A percentile compares a stretch with the other conserved stretches of the same genome.
phyloP scores from a whole-genome alignment of 2,329 filamentous ascomycete genomes.

The Emericellopsis atlantica region DNA sequence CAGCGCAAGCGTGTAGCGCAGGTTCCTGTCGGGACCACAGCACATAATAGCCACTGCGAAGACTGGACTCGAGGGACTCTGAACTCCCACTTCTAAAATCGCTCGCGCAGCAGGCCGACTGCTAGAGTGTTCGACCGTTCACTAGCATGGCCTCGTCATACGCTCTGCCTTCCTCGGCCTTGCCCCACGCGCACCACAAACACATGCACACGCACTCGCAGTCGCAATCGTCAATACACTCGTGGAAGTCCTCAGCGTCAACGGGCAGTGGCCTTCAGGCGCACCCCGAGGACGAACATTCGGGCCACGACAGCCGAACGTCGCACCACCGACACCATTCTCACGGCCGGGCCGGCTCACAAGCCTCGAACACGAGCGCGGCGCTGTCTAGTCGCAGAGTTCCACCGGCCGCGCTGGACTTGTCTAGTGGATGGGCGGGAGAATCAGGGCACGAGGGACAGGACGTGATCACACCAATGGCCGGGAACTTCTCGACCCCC shows the following conservation, averaged over 20 bases:
- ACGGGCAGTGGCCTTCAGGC: conserved; percentile 14
- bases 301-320: conserved; percentile 15
- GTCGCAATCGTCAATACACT: conserved; percentile 25
- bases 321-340: conserved; percentile 13
- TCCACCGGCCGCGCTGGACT: conserved; percentile 17
- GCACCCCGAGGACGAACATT: conserved; percentile 16
- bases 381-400: conserved; percentile 15
- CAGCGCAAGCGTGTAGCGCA: too few relatives aligned
- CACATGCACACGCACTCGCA: conserved; percentile 24
- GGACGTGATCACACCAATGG: conserved; percentile 21
- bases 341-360: conserved; percentile 16
- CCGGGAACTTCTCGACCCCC: conserved; percentile 12
- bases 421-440: conserved; percentile 25
- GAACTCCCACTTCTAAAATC: too few relatives aligned
- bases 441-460: conserved; percentile 26
- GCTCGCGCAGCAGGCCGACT: too few relatives aligned
- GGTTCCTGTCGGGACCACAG: too few relatives aligned
- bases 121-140: background rate
- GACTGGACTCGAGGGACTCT: too few relatives aligned
- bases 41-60: too few relatives aligned
- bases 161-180: conserved; percentile 35
- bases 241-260: conserved; percentile 21
- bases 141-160: conserved; percentile 37
- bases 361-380: conserved; percentile 12
- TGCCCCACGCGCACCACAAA: conserved; percentile 33